phyloP scores from a whole-genome alignment of 306 rosid genomes.

The Begonia loranthoides region DNA sequence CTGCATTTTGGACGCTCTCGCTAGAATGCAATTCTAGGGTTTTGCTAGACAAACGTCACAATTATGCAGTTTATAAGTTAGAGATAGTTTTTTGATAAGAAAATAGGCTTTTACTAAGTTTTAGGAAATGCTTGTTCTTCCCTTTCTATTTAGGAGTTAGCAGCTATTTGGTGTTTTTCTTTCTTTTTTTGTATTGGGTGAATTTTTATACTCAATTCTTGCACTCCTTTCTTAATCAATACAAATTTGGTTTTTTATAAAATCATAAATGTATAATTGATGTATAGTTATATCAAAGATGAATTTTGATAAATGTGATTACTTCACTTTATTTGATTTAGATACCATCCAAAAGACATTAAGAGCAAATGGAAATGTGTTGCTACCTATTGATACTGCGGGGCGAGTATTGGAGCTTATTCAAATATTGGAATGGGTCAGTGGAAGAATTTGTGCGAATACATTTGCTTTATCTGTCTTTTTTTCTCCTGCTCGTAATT shows the following conservation, averaged over 20 bases:
- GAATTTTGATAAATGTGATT: slow-evolving; percentile 2
- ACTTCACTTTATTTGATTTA: slow-evolving; percentile 19
- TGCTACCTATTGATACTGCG: slow-evolving; percentile 81
- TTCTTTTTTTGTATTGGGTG: too few species aligned
- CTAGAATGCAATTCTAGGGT: too few species aligned
- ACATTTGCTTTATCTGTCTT: neutral
- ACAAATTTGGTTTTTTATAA: too few species aligned
- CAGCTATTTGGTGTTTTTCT: too few species aligned
- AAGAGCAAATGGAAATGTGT: slow-evolving; percentile 72
- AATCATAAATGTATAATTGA: neutral
- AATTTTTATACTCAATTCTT: too few species aligned
- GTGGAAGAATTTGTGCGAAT: slow-evolving; percentile 16
- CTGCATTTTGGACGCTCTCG: too few species aligned
- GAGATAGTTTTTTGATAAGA: neutral
- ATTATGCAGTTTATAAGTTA: too few species aligned
- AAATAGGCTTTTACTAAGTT: too few species aligned
- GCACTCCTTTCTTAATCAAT: too few species aligned
- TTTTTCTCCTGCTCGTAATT: neutral
- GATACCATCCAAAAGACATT: slow-evolving; percentile 79
- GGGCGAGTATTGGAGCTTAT: slow-evolving; percentile 86
- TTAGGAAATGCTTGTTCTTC: too few species aligned
- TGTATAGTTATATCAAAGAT: neutral
- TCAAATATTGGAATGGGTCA: slow-evolving; percentile 72
- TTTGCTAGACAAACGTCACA: too few species aligned
- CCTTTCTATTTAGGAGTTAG: too few species aligned